Evolutionary conservation across 148 eudicot genomes (phyloP).

Genomic region (Nyssa sinensis): DNA sequence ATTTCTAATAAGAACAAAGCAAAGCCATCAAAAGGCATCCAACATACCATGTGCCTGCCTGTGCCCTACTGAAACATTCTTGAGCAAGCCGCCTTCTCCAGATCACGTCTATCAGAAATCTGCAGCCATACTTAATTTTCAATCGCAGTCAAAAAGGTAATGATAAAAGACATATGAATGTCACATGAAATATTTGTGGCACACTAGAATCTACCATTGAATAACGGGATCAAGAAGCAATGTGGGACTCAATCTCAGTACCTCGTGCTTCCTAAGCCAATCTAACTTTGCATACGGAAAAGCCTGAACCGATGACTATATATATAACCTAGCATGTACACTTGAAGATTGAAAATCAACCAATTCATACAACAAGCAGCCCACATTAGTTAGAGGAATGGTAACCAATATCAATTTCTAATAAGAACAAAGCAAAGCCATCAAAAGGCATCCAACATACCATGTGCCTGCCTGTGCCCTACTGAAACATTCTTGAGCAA

Average conservation of each 20-base stretch:
- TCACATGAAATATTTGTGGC: no score
- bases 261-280: conserved; percentile 18
- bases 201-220: no score
- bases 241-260: neutral
- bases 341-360: neutral
- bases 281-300: conserved; percentile 14
- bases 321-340: conserved; percentile 13
- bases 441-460: conserved; percentile 11
- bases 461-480: conserved; percentile 13
- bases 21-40: conserved; percentile 6
- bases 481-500: conserved; percentile 72
- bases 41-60: conserved; percentile 12
- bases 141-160: neutral
- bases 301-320: conserved; percentile 15
- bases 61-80: conserved; percentile 62
- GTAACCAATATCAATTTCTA: neutral
- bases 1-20: neutral
- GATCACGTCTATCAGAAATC: conserved; percentile 72
- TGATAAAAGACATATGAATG: neutral
- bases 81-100: conserved; percentile 73
- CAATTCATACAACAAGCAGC: neutral
- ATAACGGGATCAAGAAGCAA: no score
- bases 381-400: neutral
- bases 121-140: conserved; percentile 13
- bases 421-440: conserved; percentile 7